phyloP scores from a whole-genome alignment of 129 eudicot species.

The Pulicaria dysenterica region DNA sequence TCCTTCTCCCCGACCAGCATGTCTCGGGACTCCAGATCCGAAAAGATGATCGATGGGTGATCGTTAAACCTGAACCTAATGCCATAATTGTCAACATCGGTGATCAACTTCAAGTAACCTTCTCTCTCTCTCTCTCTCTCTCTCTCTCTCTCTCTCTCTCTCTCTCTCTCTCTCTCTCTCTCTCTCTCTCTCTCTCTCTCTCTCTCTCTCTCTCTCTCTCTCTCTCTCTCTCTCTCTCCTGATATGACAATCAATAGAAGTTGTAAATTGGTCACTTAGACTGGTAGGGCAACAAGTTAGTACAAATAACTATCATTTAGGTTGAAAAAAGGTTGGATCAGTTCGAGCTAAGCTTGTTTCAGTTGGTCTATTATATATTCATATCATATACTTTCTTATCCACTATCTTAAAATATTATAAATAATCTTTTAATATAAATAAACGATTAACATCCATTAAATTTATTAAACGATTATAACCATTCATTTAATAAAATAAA shows the following conservation, averaged over 20 bases:
- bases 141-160: neutral
- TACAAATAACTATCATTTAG: no score
- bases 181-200: slow-evolving; percentile 4
- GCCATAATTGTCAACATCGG: slow-evolving; percentile 81
- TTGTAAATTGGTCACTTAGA: neutral
- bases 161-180: slow-evolving; percentile 4
- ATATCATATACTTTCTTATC: no score
- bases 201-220: slow-evolving; percentile 4
- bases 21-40: slow-evolving; percentile 81
- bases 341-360: no score
- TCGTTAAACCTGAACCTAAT: slow-evolving; percentile 64
- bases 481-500: no score
- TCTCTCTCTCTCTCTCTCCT: slow-evolving; percentile 1
- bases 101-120: slow-evolving; percentile 78
- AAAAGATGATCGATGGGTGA: slow-evolving; percentile 53
- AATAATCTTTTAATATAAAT: no score
- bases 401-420: no score
- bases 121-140: neutral
- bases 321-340: no score
- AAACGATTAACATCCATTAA: no score
- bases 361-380: no score
- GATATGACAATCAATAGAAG: neutral
- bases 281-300: no score
- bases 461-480: no score
- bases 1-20: slow-evolving; percentile 67